These are phyloP conservation scores for Biscutella laevigata DNA, from an alignment of 441 rosid species.

Conservation along the genomic window DNA sequence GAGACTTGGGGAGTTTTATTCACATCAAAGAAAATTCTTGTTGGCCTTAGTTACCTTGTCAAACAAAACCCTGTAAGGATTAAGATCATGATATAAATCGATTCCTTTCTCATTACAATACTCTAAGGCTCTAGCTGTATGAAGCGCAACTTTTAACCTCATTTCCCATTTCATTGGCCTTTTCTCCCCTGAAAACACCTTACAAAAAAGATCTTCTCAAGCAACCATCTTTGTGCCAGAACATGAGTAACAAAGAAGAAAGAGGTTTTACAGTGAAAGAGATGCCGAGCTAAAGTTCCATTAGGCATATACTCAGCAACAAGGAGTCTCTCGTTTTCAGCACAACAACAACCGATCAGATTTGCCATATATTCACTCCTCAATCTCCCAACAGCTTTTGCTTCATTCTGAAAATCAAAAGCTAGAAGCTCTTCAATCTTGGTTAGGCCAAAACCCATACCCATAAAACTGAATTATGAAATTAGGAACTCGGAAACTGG, in stretches of 20 bases:
- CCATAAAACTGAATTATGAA: too few relatives aligned
- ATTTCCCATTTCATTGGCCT: constrained; percentile 26
- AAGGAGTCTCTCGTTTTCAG: constrained; percentile 74
- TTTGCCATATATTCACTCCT: constrained; percentile 67
- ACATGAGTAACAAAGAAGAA: not conserved
- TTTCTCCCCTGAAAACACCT: constrained; percentile 22
- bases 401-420: too few relatives aligned
- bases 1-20: not conserved
- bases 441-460: too few relatives aligned
- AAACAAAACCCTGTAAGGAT: constrained; percentile 21
- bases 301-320: constrained; percentile 85
- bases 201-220: not conserved
- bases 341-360: constrained; percentile 80
- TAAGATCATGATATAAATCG: constrained; percentile 25
- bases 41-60: constrained; percentile 10
- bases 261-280: constrained; percentile 62
- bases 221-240: not conserved
- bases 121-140: constrained; percentile 23
- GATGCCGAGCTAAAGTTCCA: constrained; percentile 72
- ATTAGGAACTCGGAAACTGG: too few relatives aligned
- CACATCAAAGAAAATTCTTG: not conserved
- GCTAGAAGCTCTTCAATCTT: too few relatives aligned
- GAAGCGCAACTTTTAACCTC: constrained; percentile 21
- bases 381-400: constrained; percentile 73
- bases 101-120: constrained; percentile 17